These are phyloP conservation scores for Skeletonema menzelii DNA, from an alignment of 108 stramenopile genomes.

Conservation along the genomic window DNA sequence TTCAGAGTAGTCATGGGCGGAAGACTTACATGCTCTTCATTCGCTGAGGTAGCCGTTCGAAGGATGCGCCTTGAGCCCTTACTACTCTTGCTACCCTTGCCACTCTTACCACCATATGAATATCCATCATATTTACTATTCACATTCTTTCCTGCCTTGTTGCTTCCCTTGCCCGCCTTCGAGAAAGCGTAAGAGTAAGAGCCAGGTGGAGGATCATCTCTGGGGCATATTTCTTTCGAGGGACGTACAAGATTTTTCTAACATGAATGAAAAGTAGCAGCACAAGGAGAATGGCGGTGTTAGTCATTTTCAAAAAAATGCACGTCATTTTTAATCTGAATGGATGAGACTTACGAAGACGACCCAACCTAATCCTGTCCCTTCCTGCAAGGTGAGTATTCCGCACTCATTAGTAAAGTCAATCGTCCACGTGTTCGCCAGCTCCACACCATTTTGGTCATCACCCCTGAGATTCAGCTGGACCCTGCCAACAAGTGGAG, in stretches of 20 bases:
- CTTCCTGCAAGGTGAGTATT: neutral
- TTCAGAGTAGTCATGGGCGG: no score
- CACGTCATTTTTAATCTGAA: neutral
- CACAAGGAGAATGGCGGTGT: neutral
- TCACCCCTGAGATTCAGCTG: neutral
- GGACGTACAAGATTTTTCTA: neutral
- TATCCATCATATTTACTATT: neutral
- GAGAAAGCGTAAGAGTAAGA: neutral
- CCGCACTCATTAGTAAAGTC: neutral
- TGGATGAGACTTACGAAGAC: neutral
- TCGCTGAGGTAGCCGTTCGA: neutral
- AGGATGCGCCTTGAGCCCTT: neutral
- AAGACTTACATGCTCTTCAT: neutral
- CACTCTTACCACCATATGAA: neutral
- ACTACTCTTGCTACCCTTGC: neutral
- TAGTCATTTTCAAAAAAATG: neutral
- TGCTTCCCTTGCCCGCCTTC: neutral
- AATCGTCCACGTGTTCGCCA: neutral
- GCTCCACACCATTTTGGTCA: neutral
- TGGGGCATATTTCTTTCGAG: neutral
- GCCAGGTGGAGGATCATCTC: neutral
- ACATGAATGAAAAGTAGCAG: neutral
- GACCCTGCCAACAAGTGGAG: neutral
- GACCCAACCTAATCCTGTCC: neutral
- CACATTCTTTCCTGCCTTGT: neutral